Base-by-base conservation (phyloP, 371 early-diverging fungal genomes). In the Parasitella parasitica region DNA sequence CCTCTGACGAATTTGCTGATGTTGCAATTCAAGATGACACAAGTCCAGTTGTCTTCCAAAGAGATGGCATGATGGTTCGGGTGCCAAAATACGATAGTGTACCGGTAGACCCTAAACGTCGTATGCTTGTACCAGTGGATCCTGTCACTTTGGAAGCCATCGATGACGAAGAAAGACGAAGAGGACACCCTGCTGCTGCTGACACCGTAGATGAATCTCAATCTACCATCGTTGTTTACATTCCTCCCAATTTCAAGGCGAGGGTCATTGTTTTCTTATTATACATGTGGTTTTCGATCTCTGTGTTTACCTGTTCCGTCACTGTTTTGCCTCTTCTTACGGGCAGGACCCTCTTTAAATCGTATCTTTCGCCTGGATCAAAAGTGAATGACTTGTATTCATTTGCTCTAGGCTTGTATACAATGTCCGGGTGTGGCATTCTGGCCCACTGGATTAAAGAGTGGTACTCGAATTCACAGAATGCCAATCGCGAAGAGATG, bases 51-150 rank as follows among this genome's bases (percentile, higher is more conserved):
- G 65, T 70, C n/a, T 89, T 89, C 62, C 73, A 68, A n/a, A 80
- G 82, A 3, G 82, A 89, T 60, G 89, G 89, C 6, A 72, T 78
- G 16, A 77, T 86, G 51, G 71, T 86, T 35, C 86, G 92, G 13
- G 93, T 85, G 1, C 93, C 93, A 3, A 84, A 84, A 24, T 74
- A 79, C 27, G 93, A 93, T 63, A 84, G 84, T 4, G 83, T 91
- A 3, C 85, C 90, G 13, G 85, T 91, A 5, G 75, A 85, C 38
- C 88, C 85, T 20, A 82, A 84, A 32, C 82, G 89, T 9, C 75
- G 83, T 15, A 89, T 93, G 84, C 65, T 93, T 11, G 86, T 93
- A 6, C 92, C 89, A 22, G 84, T 91, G 9, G 85, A 89, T 43
- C 81, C 81, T 12, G 80, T 80, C 26, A 66, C 78, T 20, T 86